phyloP scores from a whole-genome alignment of 2,329 filamentous ascomycete species.

The Neopestalotiopsis sp. region DNA sequence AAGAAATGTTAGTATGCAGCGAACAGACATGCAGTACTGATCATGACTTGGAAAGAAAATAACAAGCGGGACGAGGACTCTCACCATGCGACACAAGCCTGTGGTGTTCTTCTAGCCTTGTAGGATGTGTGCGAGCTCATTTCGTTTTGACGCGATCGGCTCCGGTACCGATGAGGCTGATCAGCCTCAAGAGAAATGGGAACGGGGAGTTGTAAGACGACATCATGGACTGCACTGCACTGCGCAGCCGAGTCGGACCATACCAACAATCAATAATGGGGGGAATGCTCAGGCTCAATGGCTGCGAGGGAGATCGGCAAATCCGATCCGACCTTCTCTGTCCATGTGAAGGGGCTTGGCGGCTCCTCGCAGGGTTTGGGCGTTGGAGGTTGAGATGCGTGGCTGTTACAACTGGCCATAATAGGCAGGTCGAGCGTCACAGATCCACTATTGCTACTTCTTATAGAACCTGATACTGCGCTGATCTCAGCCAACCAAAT shows the following conservation, averaged over 20 bases:
- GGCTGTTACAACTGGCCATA: neutral
- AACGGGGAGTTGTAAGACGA: neutral
- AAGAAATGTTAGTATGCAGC: neutral
- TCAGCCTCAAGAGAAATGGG: neutral
- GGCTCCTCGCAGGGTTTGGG: neutral
- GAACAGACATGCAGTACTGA: too few species aligned
- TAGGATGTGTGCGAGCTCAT: slow-evolving; percentile 14
- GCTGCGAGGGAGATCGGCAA: slow-evolving; percentile 9
- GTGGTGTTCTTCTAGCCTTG: slow-evolving; percentile 10
- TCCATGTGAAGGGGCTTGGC: slow-evolving; percentile 9
- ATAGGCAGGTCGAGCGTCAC: slow-evolving; percentile 7
- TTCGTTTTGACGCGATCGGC: slow-evolving; percentile 5
- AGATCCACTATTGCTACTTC: neutral
- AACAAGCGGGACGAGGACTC: neutral
- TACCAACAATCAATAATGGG: neutral
- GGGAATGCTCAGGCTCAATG: neutral
- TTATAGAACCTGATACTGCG: neutral
- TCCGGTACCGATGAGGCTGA: slow-evolving; percentile 6
- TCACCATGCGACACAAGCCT: slow-evolving; percentile 17
- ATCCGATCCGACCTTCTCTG: neutral
- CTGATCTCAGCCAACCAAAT: neutral
- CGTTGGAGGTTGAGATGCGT: neutral
- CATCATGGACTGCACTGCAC: neutral
- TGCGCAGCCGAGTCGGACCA: neutral
- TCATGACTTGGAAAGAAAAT: too few species aligned